Evolutionary conservation across 106 monocot species (phyloP).

Genomic region (Dioscorea dumetorum): DNA sequence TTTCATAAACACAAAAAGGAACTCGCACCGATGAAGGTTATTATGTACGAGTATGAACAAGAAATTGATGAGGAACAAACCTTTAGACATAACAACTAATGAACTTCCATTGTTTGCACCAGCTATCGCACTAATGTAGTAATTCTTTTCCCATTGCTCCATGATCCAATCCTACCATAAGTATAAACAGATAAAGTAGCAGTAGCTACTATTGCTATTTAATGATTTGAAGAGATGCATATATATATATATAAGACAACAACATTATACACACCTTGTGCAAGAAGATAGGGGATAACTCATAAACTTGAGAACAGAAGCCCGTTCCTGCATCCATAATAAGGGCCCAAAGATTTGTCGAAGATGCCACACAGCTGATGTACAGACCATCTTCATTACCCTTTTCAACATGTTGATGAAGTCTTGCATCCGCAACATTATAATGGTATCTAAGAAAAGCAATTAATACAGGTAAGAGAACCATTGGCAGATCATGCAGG

Average conservation of each 20-base stretch:
- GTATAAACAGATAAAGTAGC: neutral
- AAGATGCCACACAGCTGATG: conserved; percentile 84
- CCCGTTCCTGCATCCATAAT: conserved; percentile 99
- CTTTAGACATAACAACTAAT: conserved; percentile 97
- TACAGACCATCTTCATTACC: conserved; percentile 92
- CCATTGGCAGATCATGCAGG: too few species aligned
- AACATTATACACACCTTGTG: conserved; percentile 56
- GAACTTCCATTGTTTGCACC: conserved; percentile 92
- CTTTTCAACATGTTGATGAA: conserved; percentile 83
- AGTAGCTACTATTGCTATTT: neutral
- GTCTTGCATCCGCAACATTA: conserved; percentile 79
- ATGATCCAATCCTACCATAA: conserved; percentile 85
- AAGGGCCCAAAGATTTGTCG: conserved; percentile 88
- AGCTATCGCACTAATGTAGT: conserved; percentile 88
- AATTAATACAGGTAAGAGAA: neutral
- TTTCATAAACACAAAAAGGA: neutral
- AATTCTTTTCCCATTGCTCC: conserved; percentile 98
- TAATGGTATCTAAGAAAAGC: conserved; percentile 70
- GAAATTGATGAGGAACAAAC: conserved; percentile 25
- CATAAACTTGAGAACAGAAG: conserved; percentile 79
- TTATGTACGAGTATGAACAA: too few species aligned
- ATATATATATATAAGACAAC: neutral
- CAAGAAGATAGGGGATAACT: conserved; percentile 78
- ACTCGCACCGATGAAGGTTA: neutral
- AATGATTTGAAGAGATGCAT: neutral